Evolutionary conservation across 768 basidiomycete genomes (phyloP).

Genomic region (Sporobolomyces pararoseus): DNA sequence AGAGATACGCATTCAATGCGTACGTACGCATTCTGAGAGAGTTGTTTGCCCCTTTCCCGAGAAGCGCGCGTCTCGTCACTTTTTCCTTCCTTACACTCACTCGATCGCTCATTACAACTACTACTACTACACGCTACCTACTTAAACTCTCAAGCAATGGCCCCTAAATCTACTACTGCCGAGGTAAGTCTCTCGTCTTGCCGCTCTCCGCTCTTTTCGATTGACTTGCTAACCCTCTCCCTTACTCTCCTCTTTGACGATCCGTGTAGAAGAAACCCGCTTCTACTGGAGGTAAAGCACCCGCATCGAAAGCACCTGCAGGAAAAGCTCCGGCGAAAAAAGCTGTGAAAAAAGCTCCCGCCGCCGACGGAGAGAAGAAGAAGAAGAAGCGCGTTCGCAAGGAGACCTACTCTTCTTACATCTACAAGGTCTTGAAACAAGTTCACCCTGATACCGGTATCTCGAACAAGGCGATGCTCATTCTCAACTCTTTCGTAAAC

Average conservation of each 20-base stretch:
- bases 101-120: not conserved
- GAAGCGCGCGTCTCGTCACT: not conserved
- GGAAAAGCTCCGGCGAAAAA: slow-evolving; percentile 41
- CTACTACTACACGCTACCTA: not conserved
- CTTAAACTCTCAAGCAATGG: slow-evolving; percentile 52
- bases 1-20: not conserved
- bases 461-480: slow-evolving; percentile 65
- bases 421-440: slow-evolving; percentile 53
- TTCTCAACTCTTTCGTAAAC: slow-evolving; percentile 47
- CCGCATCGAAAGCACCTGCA: slow-evolving; percentile 40
- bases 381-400: slow-evolving; percentile 47
- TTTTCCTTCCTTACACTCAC: slow-evolving; percentile 12
- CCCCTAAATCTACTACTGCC: slow-evolving; percentile 48
- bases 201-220: not conserved
- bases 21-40: slow-evolving; percentile 17
- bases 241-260: not conserved
- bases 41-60: too few relatives aligned
- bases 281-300: slow-evolving; percentile 44
- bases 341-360: slow-evolving; percentile 41
- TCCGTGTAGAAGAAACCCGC: slow-evolving; percentile 55
- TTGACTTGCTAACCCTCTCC: slow-evolving; percentile 12
- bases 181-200: slow-evolving; percentile 15
- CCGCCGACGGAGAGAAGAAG: slow-evolving; percentile 14
- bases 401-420: slow-evolving; percentile 64
- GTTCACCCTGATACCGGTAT: slow-evolving; percentile 99